Percentiles rank a stretch among this genome's conserved stretches.
Conservation (phyloP, 306 rosid genomes). For the Argentina anserina region DNA sequence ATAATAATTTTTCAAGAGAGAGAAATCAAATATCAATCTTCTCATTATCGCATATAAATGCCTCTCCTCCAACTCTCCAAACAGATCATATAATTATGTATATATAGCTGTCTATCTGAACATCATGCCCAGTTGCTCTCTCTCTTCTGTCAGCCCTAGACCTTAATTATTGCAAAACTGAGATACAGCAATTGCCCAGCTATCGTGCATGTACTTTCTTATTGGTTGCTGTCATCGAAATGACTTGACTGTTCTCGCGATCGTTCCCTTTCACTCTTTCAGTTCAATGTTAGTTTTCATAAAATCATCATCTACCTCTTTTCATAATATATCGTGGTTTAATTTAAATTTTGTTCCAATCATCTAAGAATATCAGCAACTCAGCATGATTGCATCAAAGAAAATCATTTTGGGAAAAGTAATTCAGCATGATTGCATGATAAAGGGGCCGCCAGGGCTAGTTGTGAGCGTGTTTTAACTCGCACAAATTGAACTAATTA, state of each 20-base stretch:
- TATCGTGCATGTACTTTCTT: no score
- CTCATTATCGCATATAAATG: constrained; percentile 11
- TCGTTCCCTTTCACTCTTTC: not conserved
- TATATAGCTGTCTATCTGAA: not conserved
- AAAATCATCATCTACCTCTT: not conserved
- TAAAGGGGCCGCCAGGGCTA: not conserved
- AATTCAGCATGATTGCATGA: not conserved
- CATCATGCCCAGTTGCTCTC: constrained; percentile 42
- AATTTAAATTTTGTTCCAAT: not conserved
- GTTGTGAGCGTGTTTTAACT: not conserved
- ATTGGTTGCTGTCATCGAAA: not conserved
- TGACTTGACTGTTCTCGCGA: not conserved
- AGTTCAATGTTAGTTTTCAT: not conserved
- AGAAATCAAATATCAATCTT: constrained; percentile 15
- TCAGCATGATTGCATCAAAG: not conserved
- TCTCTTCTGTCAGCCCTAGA: constrained; percentile 67
- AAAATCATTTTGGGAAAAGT: not conserved
- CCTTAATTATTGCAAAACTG: constrained; percentile 2
- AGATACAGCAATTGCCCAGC: not conserved
- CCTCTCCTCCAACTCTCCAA: not conserved
- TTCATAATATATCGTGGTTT: not conserved
- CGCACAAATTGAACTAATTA: not conserved
- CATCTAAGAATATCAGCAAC: not conserved
- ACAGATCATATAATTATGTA: not conserved
- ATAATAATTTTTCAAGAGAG: constrained; percentile 19